Base-by-base conservation (phyloP, 192 early-diverging fungal genomes). In the Coemansia sp. region DNA sequence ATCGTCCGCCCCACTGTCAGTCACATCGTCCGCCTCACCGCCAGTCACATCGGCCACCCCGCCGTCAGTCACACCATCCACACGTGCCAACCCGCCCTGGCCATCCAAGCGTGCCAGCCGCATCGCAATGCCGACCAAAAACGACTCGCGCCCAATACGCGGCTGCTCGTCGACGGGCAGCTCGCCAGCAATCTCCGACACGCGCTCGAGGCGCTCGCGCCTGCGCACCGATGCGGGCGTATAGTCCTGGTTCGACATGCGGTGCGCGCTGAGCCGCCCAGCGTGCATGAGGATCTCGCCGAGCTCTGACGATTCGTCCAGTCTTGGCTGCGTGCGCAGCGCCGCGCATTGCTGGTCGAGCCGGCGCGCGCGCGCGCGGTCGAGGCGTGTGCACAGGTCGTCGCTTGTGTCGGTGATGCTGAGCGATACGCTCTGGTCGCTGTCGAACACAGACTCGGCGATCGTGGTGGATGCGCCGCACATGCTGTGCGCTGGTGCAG, bases 181-280 rank as follows among this genome's bases (percentile, higher is more conserved):
- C 35, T 16, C 35, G 2, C 35, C 5, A 11, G n/a, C n/a, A 40
- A 40, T 11, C 21, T 60, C 58, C 1, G 63, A 45, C 40, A 65
- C 59, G 8, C 64, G 57, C 45, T 71, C 51, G 29, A 71, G 44
- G 14, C 69, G 43, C 21, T 65, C 69, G 16, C 65, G 50, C 40
- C 64, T 45, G 9, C 62, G 55, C 8, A 70, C 45, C 6, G 52
- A 2, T 11, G 54, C 46, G 14, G 58, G 68, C 27, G 68, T 67
- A 28, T 56, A 70, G 30, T 77, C 73, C 61, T 77, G 73, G 52
- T 67, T 77, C 5, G 42, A 54, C 50, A 77, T 46, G 18, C 73
- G 48, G 38, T 66, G 59, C 0, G 67, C 58, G 12, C 40, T 60
- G 21, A 76, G 54, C 29, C 58, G 44, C 23, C 63, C 55, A 5